Evolutionary conservation across 257 asterid species (phyloP), one percentile per base, ranked within the genome.

Genomic region (Solanum megistacrolobum): DNA sequence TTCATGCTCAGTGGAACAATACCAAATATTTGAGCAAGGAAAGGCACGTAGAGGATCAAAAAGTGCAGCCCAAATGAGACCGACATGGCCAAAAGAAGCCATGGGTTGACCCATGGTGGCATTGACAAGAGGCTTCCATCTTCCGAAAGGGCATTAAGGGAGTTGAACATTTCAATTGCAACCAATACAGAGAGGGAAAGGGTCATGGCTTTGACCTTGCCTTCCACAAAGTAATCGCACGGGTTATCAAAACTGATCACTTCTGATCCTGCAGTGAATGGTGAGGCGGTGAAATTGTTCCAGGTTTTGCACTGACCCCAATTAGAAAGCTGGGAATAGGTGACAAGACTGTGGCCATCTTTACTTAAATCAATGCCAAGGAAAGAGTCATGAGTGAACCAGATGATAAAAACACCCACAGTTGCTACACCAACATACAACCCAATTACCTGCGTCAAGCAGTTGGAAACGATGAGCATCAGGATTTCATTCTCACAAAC

Each of bases 41-140:
- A 95, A 20, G 99, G 99, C 81, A 97, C 99, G 14, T 97, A 97
- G 52, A 97, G 94, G 86, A 97, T 97, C 94, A 97, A 89, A 92
- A 96, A 96, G 91, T 97, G 99, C 92, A 97, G 58, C 58, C 98
- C 99, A 20, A 97, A 97, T 6, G 99, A 97, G 91, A 95, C 84
- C 0, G 99, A 95, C 99, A 97, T 96, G 10, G 99, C 99, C 92
- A 97, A 69, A 85, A 97, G 99, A 62, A 97, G 97, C 95, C 96
- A 92, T 0, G 98, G 99, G 94, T 97, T 97, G 89, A 95, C 98
- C 99, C 99, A 97, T 1, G 99, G 99, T 43, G 99, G 99, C 99
- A 97, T 97, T 13, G 98, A 41, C 21, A 94, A 1, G 23, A 97
- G 96, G 87, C 99, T 97, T 75, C 99, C 98, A n/a, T 97, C 99